Conservation (phyloP, 2,329 filamentous ascomycete genomes). For the Sporothrix globosa region DNA sequence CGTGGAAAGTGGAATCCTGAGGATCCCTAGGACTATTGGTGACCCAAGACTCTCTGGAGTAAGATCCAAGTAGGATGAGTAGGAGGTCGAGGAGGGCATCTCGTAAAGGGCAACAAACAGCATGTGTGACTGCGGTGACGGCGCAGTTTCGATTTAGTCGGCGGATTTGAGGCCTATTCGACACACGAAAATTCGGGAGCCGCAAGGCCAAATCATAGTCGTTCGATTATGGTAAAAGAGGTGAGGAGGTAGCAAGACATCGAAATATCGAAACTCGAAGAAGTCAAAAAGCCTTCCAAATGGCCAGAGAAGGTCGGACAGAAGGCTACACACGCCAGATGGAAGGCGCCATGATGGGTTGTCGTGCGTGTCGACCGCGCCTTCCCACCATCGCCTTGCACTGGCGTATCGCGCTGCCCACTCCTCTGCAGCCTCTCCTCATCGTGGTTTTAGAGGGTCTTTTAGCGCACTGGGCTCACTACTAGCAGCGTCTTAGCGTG, state of each 20-base stretch:
- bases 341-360: conserved; percentile 18
- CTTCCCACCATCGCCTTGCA: conserved; percentile 16
- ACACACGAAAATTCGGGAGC: neutral
- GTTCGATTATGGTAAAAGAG: neutral
- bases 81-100: neutral
- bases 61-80: neutral
- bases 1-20: neutral
- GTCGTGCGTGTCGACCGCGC: neutral
- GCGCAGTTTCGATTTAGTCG: neutral
- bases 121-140: neutral
- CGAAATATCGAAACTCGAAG: neutral
- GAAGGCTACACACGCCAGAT: conserved; percentile 6
- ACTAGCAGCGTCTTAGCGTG: conserved; percentile 4
- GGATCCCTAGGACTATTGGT: neutral
- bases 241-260: neutral
- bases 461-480: neutral
- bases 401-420: neutral
- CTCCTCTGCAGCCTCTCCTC: neutral
- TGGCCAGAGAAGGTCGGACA: conserved; percentile 9
- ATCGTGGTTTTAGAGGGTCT: neutral
- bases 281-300: neutral
- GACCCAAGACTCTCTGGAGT: neutral
- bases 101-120: conserved; percentile 12
- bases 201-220: neutral
- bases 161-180: conserved; percentile 14